These are phyloP conservation scores for Aspergillus wentii DNA, from an alignment of 495 filamentous ascomycete genomes.

Conservation along the genomic window DNA sequence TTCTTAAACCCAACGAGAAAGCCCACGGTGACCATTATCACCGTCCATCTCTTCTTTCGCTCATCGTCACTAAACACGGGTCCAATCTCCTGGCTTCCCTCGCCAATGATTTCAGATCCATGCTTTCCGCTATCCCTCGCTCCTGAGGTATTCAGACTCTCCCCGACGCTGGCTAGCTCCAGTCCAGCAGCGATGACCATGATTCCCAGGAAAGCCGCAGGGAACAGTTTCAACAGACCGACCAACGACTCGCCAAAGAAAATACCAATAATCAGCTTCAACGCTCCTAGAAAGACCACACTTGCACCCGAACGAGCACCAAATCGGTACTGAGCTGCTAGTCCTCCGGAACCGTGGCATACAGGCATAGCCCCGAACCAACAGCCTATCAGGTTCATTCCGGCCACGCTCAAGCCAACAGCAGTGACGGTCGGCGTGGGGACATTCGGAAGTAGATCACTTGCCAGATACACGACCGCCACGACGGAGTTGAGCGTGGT, in stretches of 20 bases:
- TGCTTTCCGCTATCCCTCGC: constrained; percentile 54
- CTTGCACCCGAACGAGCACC: constrained; percentile 83
- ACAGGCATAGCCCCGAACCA: constrained; percentile 96
- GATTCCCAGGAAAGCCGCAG: constrained; percentile 68
- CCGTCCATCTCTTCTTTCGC: constrained; percentile 66
- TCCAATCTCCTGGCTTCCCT: constrained; percentile 30
- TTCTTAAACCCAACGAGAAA: constrained; percentile 82
- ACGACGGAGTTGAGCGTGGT: constrained; percentile 90
- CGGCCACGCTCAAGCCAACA: constrained; percentile 72
- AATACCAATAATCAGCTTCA: constrained; percentile 73
- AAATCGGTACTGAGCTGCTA: constrained; percentile 86
- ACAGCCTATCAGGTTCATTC: constrained; percentile 78
- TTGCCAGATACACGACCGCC: constrained; percentile 69
- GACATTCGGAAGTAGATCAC: constrained; percentile 66
- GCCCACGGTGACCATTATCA: constrained; percentile 84
- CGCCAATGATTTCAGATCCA: constrained; percentile 25
- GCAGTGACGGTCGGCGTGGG: constrained; percentile 62
- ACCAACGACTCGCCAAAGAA: constrained; percentile 66
- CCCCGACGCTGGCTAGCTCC: constrained; percentile 78
- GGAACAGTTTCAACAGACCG: constrained; percentile 63
- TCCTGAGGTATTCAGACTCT: constrained; percentile 65
- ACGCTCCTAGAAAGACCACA: constrained; percentile 69
- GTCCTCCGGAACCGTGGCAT: constrained; percentile 86
- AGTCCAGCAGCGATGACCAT: constrained; percentile 87
- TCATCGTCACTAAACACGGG: constrained; percentile 53